Evolutionary conservation across 2,329 filamentous ascomycete genomes (phyloP).

Genomic region (Epichloe gansuensis): DNA sequence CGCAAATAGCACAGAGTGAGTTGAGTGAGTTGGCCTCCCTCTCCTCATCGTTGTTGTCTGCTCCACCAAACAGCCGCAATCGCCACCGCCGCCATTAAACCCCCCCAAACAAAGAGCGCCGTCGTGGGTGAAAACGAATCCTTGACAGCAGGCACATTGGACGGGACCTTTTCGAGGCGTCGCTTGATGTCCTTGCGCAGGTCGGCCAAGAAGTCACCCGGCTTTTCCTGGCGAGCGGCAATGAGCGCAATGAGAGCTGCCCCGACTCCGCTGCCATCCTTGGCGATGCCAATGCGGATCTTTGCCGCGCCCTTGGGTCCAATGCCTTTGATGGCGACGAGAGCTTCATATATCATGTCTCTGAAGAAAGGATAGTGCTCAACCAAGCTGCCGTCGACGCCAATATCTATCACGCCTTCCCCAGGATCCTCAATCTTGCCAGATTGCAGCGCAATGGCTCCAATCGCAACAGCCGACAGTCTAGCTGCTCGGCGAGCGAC

Average conservation of each 20-base stretch:
- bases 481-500: constrained; percentile 82
- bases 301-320: constrained; percentile 67
- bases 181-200: constrained; percentile 27
- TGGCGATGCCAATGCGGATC: constrained; percentile 89
- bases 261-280: constrained; percentile 76
- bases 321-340: constrained; percentile 64
- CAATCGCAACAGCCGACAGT: constrained; percentile 77
- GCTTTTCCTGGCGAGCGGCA: constrained; percentile 54
- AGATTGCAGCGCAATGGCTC: constrained; percentile 68
- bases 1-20: constrained; percentile 2
- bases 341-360: constrained; percentile 71
- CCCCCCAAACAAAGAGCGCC: constrained; percentile 19
- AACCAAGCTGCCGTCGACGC: constrained; percentile 86
- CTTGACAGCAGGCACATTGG: constrained; percentile 16
- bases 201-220: constrained; percentile 28
- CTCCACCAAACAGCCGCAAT: constrained; percentile 26
- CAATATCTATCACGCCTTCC: constrained; percentile 71
- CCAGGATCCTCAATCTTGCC: constrained; percentile 51
- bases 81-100: constrained; percentile 24
- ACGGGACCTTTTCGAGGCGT: constrained; percentile 20
- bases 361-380: constrained; percentile 94
- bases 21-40: not conserved
- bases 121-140: constrained; percentile 19
- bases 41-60: constrained; percentile 14
- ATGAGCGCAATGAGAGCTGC: constrained; percentile 90